Conservation (phyloP, 2,329 filamentous ascomycete genomes). For the Dryadomyces quercivorus region DNA sequence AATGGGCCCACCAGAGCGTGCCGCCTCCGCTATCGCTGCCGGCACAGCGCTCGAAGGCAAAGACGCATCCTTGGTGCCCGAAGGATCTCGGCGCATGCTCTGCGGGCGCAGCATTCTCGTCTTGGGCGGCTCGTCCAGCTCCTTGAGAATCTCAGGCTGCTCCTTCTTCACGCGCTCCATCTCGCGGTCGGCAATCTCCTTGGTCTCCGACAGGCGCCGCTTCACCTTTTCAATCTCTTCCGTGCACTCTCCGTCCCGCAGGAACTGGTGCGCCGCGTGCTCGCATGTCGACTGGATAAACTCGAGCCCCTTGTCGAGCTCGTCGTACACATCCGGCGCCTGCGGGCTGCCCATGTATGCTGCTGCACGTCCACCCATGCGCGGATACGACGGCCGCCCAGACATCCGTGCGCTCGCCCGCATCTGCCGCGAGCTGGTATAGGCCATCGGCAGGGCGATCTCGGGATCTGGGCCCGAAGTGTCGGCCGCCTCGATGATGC, state of each 20-base stretch:
- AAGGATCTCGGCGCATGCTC: constrained; percentile 36
- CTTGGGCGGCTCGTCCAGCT: constrained; percentile 25
- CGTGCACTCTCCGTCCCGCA: constrained; percentile 79
- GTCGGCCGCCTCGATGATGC: background rate
- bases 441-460: background rate
- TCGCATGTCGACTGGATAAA: constrained; percentile 73
- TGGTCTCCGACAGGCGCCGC: constrained; percentile 49
- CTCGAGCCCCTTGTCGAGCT: constrained; percentile 67
- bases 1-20: constrained; percentile 2
- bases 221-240: constrained; percentile 62
- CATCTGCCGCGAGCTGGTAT: constrained; percentile 3
- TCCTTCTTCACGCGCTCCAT: constrained; percentile 43
- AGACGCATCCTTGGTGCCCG: constrained; percentile 12
- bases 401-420: constrained; percentile 10
- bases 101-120: constrained; percentile 38
- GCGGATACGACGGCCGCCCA: constrained; percentile 4
- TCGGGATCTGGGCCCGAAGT: background rate
- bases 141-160: constrained; percentile 31
- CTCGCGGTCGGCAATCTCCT: constrained; percentile 47
- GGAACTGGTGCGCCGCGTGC: constrained; percentile 74
- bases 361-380: constrained; percentile 4
- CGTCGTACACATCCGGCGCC: constrained; percentile 48
- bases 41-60: background rate
- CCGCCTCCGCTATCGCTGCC: background rate
- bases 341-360: constrained; percentile 14